Evolutionary conservation across 495 filamentous ascomycete species (phyloP), one percentile per base, ranked within the genome.

Genomic region (Penicillium pulvis): DNA sequence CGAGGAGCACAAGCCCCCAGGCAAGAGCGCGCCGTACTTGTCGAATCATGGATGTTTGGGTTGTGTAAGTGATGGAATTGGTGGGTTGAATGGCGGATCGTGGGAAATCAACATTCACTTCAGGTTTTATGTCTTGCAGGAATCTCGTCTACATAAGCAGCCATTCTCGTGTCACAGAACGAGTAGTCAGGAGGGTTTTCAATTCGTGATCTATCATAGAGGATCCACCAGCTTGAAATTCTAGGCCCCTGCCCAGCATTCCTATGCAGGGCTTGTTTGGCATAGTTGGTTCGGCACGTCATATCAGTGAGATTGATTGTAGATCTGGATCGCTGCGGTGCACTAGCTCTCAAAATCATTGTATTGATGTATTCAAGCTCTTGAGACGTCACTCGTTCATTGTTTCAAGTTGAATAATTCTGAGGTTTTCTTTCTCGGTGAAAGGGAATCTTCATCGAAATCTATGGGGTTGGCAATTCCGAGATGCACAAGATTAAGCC

Each of bases 1-100:
- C 24, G 26, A 28, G 19, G 43, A 51, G 19, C 36, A 47, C 48
- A 53, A 58, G 57, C 50, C 49, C 26, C 30, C 43, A 56, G 20
- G 53, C 46, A 47, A 56, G 43, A 47, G 43, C 54, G 46, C 20
- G 20, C 20, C 20, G 31, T 35, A 19, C 35, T 36, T 17, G 31
- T 24, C 1, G 24, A 28, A 55, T 11, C 53, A 60, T 60, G 50
- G 47, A n/a, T 50, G 23, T n/a, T 41, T 17, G 2, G 39, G 4
- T n/a, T 39, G 16, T 14, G 6, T 3, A 12, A 3, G 7, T 10
- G 9, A 6, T 36, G 33, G 33, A 11, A 3, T n/a, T 41, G 39
- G 16, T 17, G 39, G 16, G 39, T 41, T 41, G 33, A 41, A 41
- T 14, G 17, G 4, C 4, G 14, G 33, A 36, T 36, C 3, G 12